Evolutionary conservation across 495 filamentous ascomycete species (phyloP).

Genomic region (Annulohypoxylon bovei): DNA sequence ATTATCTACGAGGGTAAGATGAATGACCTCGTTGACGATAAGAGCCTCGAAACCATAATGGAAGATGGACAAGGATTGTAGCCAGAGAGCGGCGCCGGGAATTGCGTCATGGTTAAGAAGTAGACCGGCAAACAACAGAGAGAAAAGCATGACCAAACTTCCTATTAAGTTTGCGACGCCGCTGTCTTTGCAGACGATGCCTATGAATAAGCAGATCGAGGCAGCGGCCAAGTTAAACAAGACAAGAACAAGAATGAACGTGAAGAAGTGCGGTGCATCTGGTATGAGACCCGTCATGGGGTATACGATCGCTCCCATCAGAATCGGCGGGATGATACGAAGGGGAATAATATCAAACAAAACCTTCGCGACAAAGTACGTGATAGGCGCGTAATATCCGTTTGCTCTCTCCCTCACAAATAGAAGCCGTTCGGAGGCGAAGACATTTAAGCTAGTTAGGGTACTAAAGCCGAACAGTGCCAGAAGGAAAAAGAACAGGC

Average conservation of each 20-base stretch:
- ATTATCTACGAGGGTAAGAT: constrained; percentile 86
- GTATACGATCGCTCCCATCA: constrained; percentile 97
- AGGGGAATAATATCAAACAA: constrained; percentile 95
- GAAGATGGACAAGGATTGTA: constrained; percentile 98
- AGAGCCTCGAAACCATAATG: constrained; percentile 97
- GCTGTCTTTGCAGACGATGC: constrained; percentile 89
- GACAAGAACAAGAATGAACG: constrained; percentile 89
- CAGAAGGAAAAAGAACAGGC: constrained; percentile 96
- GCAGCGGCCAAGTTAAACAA: constrained; percentile 96
- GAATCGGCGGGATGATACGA: constrained; percentile 91
- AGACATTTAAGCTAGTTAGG: constrained; percentile 90
- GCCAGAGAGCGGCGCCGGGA: constrained; percentile 81
- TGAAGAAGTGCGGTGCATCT: constrained; percentile 83
- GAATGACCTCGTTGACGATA: constrained; percentile 97
- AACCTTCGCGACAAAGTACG: constrained; percentile 96
- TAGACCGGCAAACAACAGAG: constrained; percentile 90
- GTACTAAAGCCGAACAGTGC: constrained; percentile 97
- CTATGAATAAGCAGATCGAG: constrained; percentile 93
- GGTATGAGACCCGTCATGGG: constrained; percentile 97
- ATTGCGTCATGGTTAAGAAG: constrained; percentile 95
- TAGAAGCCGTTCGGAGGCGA: constrained; percentile 88
- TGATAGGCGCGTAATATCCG: constrained; percentile 95
- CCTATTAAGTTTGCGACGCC: constrained; percentile 97
- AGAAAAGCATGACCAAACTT: constrained; percentile 97
- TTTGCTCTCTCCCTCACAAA: constrained; percentile 97